These are phyloP conservation scores for Quercus cerris DNA, from an alignment of 306 rosid genomes.

Conservation along the genomic window DNA sequence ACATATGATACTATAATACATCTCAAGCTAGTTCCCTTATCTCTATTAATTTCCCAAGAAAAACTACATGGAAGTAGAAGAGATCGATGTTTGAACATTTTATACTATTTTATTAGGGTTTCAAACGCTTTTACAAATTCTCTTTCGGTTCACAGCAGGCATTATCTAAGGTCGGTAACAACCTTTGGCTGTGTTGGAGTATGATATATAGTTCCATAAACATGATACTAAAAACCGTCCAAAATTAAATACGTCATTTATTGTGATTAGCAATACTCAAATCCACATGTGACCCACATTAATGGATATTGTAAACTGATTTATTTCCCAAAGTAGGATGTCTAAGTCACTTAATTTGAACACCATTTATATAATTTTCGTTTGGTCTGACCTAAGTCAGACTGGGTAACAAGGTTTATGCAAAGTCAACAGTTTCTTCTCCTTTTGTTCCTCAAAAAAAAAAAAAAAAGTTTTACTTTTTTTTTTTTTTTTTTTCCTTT, in stretches of 20 bases:
- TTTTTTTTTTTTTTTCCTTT: no score
- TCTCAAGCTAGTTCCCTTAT: background rate
- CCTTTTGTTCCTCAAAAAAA: background rate
- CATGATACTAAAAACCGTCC: constrained; percentile 27
- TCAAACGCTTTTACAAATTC: background rate
- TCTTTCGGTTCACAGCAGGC: constrained; percentile 18
- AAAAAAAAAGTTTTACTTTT: no score
- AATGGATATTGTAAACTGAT: background rate
- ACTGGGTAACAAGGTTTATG: background rate
- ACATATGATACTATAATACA: background rate
- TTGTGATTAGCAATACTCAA: background rate
- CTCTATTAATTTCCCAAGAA: background rate
- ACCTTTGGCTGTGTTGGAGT: background rate
- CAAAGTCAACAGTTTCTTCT: background rate
- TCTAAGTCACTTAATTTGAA: background rate
- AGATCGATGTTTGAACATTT: background rate
- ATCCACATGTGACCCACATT: constrained; percentile 38
- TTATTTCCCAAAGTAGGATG: constrained; percentile 4
- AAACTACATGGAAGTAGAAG: background rate
- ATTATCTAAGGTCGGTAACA: constrained; percentile 18
- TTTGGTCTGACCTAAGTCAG: background rate
- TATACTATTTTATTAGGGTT: background rate
- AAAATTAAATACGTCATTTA: background rate
- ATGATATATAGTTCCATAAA: background rate
- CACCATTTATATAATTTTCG: background rate